Base-by-base conservation (phyloP, 495 filamentous ascomycete species). In the Recurvomyces mirabilis region DNA sequence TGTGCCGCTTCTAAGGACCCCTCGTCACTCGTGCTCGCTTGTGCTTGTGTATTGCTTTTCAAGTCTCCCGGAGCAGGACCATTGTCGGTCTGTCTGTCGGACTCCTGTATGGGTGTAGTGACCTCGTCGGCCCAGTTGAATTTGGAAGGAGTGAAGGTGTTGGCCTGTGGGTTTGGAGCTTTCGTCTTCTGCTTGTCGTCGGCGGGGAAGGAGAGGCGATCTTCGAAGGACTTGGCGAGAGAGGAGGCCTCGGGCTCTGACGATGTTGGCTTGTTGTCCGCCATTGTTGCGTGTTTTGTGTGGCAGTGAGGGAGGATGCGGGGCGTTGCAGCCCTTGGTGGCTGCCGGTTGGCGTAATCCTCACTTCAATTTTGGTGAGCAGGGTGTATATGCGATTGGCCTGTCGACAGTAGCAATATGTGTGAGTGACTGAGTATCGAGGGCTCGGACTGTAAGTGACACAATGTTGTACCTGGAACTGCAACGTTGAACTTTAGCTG, bases 1-100 rank as follows among this genome's bases (percentile, higher is more conserved):
- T 73, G 70, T 11, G 63, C 57, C 24, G 47, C 55, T 19, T 55
- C 57, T 26, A 62, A 43, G 52, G 29, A 37, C 14, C 33, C 25
- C 13, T 49, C 34, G 2, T 40, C 39, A 14, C 9, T 18, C 13
- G 5, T 21, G 17, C 36, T 26, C 1, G 24, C 19, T 21, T 49
- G 39, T 14, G 46, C n/a, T 17, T 47, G 19, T 13, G 43, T 19
- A 10, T 12, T 6, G 41, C 26, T 14, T 17, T 38, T 23, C 3
- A 23, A 3, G 10, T 37, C 33, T n/a, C n/a, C n/a, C n/a, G n/a
- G n/a, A n/a, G n/a, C n/a, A n/a, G n/a, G n/a, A n/a, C n/a, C n/a
- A n/a, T n/a, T n/a, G n/a, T n/a, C n/a, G n/a, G n/a, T n/a, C n/a
- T n/a, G n/a, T 20, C 32, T 37, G 11, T 38, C 36, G 1, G 19